Evolutionary conservation across 2,329 filamentous ascomycete species (phyloP).

Genomic region (Pseudogymnoascus sp.): DNA sequence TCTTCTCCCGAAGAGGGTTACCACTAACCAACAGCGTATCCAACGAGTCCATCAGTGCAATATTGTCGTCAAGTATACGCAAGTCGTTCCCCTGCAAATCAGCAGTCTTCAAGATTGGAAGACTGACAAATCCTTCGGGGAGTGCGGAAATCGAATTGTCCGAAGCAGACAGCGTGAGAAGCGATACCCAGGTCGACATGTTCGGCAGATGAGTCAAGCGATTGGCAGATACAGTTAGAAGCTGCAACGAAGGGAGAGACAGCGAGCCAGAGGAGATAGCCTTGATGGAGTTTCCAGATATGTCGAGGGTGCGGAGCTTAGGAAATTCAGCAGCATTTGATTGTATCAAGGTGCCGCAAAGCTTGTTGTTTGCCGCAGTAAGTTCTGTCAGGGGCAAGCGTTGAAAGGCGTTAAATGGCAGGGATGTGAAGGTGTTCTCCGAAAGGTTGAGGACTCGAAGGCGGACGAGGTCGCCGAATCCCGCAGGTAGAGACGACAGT

Average conservation of each 20-base stretch:
- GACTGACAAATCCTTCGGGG: conserved; percentile 66
- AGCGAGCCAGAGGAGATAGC: conserved; percentile 26
- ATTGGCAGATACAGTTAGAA: conserved; percentile 75
- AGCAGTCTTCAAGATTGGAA: conserved; percentile 65
- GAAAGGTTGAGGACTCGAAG: conserved; percentile 74
- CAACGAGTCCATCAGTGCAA: conserved; percentile 74
- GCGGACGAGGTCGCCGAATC: conserved; percentile 58
- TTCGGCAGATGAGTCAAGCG: conserved; percentile 67
- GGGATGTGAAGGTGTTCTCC: conserved; percentile 65
- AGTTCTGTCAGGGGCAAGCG: conserved; percentile 68
- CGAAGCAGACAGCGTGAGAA: conserved; percentile 69
- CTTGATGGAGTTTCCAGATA: conserved; percentile 68
- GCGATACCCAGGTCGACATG: conserved; percentile 64
- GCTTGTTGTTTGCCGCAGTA: conserved; percentile 68
- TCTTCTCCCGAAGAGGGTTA: conserved; percentile 88
- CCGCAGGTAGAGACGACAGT: conserved; percentile 62
- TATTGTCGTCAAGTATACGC: conserved; percentile 63
- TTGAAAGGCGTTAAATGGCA: conserved; percentile 66
- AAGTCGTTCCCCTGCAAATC: conserved; percentile 87
- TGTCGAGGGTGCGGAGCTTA: conserved; percentile 67
- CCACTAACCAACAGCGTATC: conserved; percentile 70
- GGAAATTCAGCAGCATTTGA: conserved; percentile 52
- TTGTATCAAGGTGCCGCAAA: conserved; percentile 66
- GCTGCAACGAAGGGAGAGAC: conserved; percentile 61
- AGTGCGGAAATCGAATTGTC: conserved; percentile 74